These are phyloP conservation scores for Cercospora sojina DNA, from an alignment of 2,329 filamentous ascomycete species.

Conservation along the genomic window DNA sequence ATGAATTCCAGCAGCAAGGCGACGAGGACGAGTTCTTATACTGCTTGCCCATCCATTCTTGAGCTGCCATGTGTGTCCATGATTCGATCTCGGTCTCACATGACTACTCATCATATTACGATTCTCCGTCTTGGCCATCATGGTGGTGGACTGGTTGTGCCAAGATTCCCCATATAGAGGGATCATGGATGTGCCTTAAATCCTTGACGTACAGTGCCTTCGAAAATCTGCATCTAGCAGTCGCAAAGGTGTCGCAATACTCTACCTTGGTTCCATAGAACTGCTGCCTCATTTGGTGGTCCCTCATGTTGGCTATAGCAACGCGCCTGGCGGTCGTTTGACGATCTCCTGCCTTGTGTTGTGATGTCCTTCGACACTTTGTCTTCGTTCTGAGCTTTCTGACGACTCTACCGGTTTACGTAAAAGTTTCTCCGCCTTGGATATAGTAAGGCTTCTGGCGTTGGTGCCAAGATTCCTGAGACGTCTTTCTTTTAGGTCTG, in stretches of 20 bases:
- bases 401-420: background rate
- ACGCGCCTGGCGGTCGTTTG: background rate
- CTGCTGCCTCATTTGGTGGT: background rate
- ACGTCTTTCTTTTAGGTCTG: background rate
- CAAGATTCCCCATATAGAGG: background rate
- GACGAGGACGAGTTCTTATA: background rate
- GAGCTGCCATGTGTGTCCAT: too few species aligned
- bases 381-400: background rate
- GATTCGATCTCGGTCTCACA: too few species aligned
- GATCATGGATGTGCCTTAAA: background rate
- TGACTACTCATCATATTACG: background rate
- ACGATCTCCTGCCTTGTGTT: background rate
- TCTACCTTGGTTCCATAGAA: background rate
- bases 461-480: background rate
- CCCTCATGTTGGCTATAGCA: background rate
- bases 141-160: too few species aligned
- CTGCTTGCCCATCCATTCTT: background rate
- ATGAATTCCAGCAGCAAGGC: background rate
- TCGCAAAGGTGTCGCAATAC: background rate
- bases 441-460: background rate
- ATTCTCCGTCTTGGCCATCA: background rate
- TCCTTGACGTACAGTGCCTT: background rate
- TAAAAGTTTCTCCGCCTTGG: background rate
- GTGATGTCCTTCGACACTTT: background rate
- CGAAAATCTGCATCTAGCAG: background rate